A percentile compares a stretch with the other conserved stretches of the same genome.
phyloP scores from a whole-genome alignment of 345 rosid genomes.

The Salix koriyanagi region DNA sequence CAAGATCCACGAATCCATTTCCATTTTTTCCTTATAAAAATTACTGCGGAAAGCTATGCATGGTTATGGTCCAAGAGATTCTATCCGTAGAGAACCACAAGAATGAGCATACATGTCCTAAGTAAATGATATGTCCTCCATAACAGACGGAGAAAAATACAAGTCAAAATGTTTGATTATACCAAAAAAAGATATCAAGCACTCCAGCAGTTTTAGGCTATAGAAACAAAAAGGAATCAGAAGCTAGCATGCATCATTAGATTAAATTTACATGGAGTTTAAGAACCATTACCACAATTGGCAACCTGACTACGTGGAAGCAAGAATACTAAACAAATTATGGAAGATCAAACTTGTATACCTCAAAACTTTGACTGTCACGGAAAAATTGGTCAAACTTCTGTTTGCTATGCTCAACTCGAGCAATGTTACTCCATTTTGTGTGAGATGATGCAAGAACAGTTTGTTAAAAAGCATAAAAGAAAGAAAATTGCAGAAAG shows the following conservation, averaged over 20 bases:
- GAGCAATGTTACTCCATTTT: neutral
- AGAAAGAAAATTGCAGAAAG: neutral
- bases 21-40: neutral
- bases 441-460: neutral
- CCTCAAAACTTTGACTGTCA: too few relatives aligned
- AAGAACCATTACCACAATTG: too few relatives aligned
- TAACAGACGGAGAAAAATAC: too few relatives aligned
- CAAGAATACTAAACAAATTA: neutral
- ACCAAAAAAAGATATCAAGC: too few relatives aligned
- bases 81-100: neutral
- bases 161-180: too few relatives aligned
- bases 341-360: too few relatives aligned
- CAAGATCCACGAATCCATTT: slow-evolving; percentile 3
- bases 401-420: neutral
- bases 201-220: too few relatives aligned
- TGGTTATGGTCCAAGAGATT: neutral
- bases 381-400: neutral
- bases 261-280: too few relatives aligned
- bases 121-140: too few relatives aligned
- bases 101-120: neutral
- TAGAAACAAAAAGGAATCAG: too few relatives aligned
- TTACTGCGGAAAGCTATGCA: neutral
- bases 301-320: neutral
- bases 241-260: too few relatives aligned
- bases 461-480: neutral